These are phyloP conservation scores for Yamadazyma philogaea DNA, from an alignment of 805 yeast species.

Conservation along the genomic window DNA sequence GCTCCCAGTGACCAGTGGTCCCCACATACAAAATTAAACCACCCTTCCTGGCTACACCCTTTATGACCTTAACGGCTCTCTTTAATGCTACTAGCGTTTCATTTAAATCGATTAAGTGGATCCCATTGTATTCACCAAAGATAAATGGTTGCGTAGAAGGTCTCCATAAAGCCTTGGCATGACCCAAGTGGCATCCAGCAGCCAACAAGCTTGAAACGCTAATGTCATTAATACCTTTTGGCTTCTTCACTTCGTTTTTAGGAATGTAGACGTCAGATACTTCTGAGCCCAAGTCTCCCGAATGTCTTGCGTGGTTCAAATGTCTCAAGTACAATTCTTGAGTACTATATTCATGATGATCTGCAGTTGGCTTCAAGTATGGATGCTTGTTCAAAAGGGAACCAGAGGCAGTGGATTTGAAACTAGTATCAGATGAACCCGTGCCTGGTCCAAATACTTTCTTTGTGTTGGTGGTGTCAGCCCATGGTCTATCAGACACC, in stretches of 20 bases:
- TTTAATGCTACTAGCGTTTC: constrained; percentile 72
- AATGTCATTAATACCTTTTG: constrained; percentile 54
- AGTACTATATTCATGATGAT: constrained; percentile 63
- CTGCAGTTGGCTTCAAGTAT: constrained; percentile 57
- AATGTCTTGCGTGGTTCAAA: constrained; percentile 53
- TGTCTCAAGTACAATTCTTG: constrained; percentile 79
- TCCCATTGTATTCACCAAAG: constrained; percentile 85
- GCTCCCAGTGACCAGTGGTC: constrained; percentile 64
- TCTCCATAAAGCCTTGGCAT: constrained; percentile 74
- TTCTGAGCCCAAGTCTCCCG: constrained; percentile 62
- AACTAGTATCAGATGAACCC: constrained; percentile 9
- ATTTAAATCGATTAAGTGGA: constrained; percentile 87
- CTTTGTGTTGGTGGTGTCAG: constrained; percentile 9
- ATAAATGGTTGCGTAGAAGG: constrained; percentile 81
- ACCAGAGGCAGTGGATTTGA: constrained; percentile 31
- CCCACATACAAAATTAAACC: constrained; percentile 86
- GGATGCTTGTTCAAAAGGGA: constrained; percentile 48
- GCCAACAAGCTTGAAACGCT: constrained; percentile 74
- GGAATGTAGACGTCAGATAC: constrained; percentile 67
- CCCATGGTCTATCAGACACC: constrained; percentile 35
- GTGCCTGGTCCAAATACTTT: neutral
- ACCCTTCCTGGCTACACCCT: constrained; percentile 78
- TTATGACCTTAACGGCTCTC: constrained; percentile 80
- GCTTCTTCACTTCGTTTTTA: constrained; percentile 58
- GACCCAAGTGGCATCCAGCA: constrained; percentile 94